Evolutionary conservation across 495 filamentous ascomycete genomes (phyloP), one percentile per base, ranked within the genome.

Genomic region (Lentithecium fluviatile): DNA sequence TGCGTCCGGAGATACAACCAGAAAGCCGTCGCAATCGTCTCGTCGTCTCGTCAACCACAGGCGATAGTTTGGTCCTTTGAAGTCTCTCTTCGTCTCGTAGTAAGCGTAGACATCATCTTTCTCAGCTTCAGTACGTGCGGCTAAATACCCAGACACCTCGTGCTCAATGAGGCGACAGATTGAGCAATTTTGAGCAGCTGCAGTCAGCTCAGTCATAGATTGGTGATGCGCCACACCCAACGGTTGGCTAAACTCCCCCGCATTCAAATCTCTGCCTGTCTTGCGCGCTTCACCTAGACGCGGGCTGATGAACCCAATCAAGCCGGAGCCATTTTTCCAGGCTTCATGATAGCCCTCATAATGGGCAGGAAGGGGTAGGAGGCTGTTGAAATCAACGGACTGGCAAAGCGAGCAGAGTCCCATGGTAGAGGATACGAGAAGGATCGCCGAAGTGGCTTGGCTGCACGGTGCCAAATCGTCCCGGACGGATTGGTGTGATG

Each of bases 181-280:
- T 55, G 52, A 6, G 36, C 59, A 62, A 49, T 51, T 26, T 15
- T 47, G 34, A 34, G 51, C 51, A 36, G 59, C 49, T 5, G 50
- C 24, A 32, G 13, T 40, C 11, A 62, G 52, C 42, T 56, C 52
- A 6, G 54, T 29, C 15, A 56, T 50, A 32, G 50, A 62, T 56
- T 62, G 59, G 25, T 55, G 40, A 32, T 55, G 52, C 2, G 29
- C 36, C 6, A 62, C 25, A 32, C 51, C 59, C 40, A 56, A 45
- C 26, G 51, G 32, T 50, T 62, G 59, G 59, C 20, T 62, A 62
- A 62, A 60, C 42, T 50, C 51, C 19, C 58, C 59, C 59, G 8
- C 59, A 43, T 29, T 50, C 10, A 40, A 8, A 34, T 42, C 42
- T 19, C 50, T 29, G 20, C 43, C 59, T 50, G 52, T 20, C 45